These are phyloP conservation scores for Populus trichocarpa DNA, from an alignment of 441 rosid genomes.

Conservation along the genomic window DNA sequence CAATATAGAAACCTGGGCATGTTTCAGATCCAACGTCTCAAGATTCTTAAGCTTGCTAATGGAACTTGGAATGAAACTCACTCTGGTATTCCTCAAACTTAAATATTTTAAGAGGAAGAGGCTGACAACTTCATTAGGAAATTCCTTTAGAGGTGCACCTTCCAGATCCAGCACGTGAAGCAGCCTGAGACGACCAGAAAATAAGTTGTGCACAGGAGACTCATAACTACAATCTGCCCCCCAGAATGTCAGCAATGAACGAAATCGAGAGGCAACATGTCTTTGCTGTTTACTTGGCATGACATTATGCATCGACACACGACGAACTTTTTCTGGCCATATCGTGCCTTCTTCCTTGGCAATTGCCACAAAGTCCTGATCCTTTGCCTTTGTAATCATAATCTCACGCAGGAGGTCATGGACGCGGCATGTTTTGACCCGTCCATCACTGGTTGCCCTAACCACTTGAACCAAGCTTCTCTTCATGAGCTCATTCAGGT, in stretches of 20 bases:
- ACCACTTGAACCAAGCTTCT: conserved; percentile 20
- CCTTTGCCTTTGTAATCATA: conserved; percentile 3
- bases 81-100: conserved; percentile 29
- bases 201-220: neutral
- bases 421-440: conserved; percentile 10
- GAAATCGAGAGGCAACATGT: conserved; percentile 23
- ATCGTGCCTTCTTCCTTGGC: conserved; percentile 17
- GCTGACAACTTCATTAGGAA: conserved; percentile 14
- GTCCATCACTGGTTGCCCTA: conserved; percentile 1
- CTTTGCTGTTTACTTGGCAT: conserved; percentile 13
- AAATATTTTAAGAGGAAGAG: conserved; percentile 28
- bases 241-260: conserved; percentile 40
- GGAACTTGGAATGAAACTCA: conserved; percentile 20
- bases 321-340: conserved; percentile 31
- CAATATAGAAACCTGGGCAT: conserved; percentile 26
- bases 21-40: conserved; percentile 42
- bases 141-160: conserved; percentile 16
- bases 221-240: conserved; percentile 6
- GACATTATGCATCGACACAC: conserved; percentile 32
- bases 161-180: conserved; percentile 33
- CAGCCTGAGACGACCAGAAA: conserved; percentile 22
- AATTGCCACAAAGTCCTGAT: conserved; percentile 16
- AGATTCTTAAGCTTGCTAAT: conserved; percentile 23
- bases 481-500: conserved; percentile 8
- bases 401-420: conserved; percentile 19